These are phyloP conservation scores for Senna siamea DNA, from an alignment of 306 rosid genomes.

Conservation along the genomic window DNA sequence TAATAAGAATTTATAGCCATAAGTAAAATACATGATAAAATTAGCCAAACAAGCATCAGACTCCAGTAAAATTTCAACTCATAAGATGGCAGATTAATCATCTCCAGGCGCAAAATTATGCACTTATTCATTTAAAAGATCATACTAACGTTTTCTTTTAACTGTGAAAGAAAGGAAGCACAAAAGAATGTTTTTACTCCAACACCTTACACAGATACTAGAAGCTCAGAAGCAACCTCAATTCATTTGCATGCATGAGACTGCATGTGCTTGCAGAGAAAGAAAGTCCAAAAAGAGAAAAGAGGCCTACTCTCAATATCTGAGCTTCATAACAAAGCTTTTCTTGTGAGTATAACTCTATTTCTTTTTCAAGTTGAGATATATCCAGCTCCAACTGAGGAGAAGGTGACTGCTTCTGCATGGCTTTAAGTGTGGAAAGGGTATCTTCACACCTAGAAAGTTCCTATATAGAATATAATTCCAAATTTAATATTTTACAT, in stretches of 20 bases:
- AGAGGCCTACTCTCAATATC: constrained; percentile 70
- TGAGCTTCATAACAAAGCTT: constrained; percentile 94
- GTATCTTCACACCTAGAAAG: constrained; percentile 89
- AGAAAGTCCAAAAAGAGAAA: constrained; percentile 19
- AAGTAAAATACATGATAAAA: constrained; percentile 18
- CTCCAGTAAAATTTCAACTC: background rate
- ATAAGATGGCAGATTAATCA: constrained; percentile 26
- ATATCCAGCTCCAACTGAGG: constrained; percentile 64
- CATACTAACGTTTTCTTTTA: constrained; percentile 21
- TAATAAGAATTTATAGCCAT: constrained; percentile 11
- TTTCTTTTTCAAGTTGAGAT: constrained; percentile 85
- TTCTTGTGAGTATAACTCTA: constrained; percentile 82
- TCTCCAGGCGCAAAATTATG: constrained; percentile 11
- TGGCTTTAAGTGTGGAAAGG: constrained; percentile 73
- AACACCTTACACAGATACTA: background rate
- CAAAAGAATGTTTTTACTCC: constrained; percentile 19
- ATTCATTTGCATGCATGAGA: background rate
- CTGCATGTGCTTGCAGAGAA: background rate
- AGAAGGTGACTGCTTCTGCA: constrained; percentile 75
- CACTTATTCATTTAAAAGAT: constrained; percentile 22
- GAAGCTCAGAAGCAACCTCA: constrained; percentile 9
- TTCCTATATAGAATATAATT: constrained; percentile 59
- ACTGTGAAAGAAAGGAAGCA: constrained; percentile 30
- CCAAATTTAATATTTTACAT: constrained; percentile 21
- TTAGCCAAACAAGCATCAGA: constrained; percentile 23